These are phyloP conservation scores for Dioscorea cayenensis DNA, from an alignment of 116 monocot species.

Conservation along the genomic window DNA sequence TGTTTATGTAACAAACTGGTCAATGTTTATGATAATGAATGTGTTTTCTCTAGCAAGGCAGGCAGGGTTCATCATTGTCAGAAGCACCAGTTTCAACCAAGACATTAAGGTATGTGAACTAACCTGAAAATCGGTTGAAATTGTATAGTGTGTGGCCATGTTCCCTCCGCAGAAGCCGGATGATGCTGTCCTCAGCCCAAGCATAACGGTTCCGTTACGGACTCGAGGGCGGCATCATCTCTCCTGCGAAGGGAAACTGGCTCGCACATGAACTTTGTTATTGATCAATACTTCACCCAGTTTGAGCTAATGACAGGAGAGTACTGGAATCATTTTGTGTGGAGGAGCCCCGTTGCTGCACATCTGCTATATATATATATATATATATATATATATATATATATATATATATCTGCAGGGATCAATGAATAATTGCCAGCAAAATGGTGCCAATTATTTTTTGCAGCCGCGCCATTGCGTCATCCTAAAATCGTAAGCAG, in stretches of 20 bases:
- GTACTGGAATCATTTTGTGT: no score
- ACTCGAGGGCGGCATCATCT: neutral
- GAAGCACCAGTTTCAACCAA: neutral
- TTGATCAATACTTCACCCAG: no score
- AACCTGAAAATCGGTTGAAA: neutral
- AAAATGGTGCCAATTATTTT: no score
- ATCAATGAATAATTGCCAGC: no score
- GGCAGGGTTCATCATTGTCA: neutral
- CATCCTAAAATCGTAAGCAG: no score
- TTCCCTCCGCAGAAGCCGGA: constrained; percentile 1
- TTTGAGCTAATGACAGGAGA: no score
- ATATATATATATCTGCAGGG: no score
- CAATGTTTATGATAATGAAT: neutral
- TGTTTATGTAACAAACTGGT: no score
- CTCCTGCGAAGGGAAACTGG: constrained; percentile 6
- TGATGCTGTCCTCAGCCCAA: neutral
- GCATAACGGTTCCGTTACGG: neutral
- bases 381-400: no score
- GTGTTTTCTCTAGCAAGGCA: neutral
- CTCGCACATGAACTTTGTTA: neutral
- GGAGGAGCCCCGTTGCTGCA: no score
- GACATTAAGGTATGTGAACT: neutral
- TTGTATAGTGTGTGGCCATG: neutral
- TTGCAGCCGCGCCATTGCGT: no score
- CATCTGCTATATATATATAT: no score